Base-by-base conservation (phyloP, 2,329 filamentous ascomycete species). In the Scedosporium minutisporum region DNA sequence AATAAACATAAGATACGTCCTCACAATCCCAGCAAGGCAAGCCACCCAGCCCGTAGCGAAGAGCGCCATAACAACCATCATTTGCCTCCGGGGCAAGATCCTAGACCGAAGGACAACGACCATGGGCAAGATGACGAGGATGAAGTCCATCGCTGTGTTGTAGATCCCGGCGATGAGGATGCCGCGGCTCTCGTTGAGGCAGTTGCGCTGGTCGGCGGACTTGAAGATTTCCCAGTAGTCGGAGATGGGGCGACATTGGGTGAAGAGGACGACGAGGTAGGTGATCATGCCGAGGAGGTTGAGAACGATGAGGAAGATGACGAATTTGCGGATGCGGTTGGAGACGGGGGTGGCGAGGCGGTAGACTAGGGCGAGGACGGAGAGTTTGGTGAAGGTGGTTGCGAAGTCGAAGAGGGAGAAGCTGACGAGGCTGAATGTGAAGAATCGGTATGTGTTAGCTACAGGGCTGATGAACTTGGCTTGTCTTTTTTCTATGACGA, bases 71-170 rank as follows among this genome's bases (percentile, higher is more conserved):
- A 85, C 71, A 2, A 77, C 74, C 16, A 77, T 64, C 42, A 77
- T 77, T 64, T 84, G 81, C 55, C 75, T 77, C 10, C 67, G 65
- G 1, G 80, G 78, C 44, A 84, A 71, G 59, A 79, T 75, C 1
- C 82, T 69, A 14, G 72, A 70, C 16, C 72, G 70, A 65, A 77
- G 71, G 7, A 82, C 74, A 3, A 77, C 78, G 23, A 74, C 74
- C 57, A 84, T 77, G 1, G 82, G 82, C 3, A 85, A 71, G 0
- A 79, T 68, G 42, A 82, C 80, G n/a, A 81, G 77, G 10, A 81
- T 68, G 53, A 87, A 77, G 69, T 87, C 83, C 6, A 83, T 85
- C 53, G 80, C 67, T 57, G 85, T 85, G 70, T 87, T 87, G 65
- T 85, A 77, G 29, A 82, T 79, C 1, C 84, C 83, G 42, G 84